phyloP scores from a whole-genome alignment of 148 eudicot genomes.

The Polygonum aviculare region DNA sequence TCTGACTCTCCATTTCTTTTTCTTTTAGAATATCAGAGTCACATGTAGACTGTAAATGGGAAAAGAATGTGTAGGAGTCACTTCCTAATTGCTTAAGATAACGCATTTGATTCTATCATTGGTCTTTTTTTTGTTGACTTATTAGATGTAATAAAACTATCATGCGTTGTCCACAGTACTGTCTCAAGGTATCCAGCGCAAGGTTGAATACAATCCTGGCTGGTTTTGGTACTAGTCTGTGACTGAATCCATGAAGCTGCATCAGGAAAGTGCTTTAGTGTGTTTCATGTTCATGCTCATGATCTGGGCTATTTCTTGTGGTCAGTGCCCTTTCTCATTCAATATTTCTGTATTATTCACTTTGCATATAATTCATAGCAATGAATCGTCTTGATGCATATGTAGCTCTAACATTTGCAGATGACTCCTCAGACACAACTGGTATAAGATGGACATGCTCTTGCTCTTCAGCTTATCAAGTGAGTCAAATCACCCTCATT shows the following conservation, averaged over 20 bases:
- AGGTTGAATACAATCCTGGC: not conserved
- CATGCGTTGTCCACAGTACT: not conserved
- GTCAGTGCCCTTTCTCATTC: not conserved
- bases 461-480: slow-evolving; percentile 41
- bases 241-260: slow-evolving; percentile 7
- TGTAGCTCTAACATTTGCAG: slow-evolving; percentile 22
- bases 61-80: not conserved
- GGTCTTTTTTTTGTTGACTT: not conserved
- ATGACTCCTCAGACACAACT: slow-evolving; percentile 31
- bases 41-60: not conserved
- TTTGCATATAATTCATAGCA: not conserved
- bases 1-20: not conserved
- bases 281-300: slow-evolving; percentile 4
- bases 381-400: not conserved
- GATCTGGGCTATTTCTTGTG: not conserved
- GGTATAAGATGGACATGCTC: slow-evolving; percentile 54
- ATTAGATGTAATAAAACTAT: not conserved
- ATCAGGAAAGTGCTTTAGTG: not conserved
- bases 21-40: not conserved
- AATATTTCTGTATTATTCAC: not conserved
- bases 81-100: not conserved
- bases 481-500: slow-evolving; percentile 28
- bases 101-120: not conserved
- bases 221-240: not conserved
- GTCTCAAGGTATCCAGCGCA: not conserved